Conservation (phyloP, 768 basidiomycete species). For the Mycena sanguinolenta region DNA sequence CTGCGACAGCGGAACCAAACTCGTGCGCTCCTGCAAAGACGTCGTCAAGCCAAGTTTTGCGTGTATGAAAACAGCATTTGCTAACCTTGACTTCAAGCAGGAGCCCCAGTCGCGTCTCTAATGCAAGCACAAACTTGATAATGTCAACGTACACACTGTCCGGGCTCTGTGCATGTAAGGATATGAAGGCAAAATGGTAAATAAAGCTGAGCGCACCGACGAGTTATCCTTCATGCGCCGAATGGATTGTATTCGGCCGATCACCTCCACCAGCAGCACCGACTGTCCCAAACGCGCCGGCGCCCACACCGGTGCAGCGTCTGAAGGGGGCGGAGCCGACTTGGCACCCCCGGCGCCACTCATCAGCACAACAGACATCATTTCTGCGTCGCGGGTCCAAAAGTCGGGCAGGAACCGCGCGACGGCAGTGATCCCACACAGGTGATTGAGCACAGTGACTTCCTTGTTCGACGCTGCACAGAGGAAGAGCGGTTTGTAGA, state of each 20-base stretch:
- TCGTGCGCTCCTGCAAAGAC: conserved; percentile 63
- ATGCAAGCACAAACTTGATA: conserved; percentile 61
- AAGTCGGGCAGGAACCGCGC: conserved; percentile 70
- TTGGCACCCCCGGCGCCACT: conserved; percentile 56
- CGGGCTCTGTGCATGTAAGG: conserved; percentile 40
- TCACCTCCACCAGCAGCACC: conserved; percentile 72
- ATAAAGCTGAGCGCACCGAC: conserved; percentile 44
- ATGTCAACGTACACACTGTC: conserved; percentile 49
- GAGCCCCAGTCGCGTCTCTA: conserved; percentile 70
- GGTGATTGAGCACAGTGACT: conserved; percentile 68
- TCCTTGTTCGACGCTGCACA: conserved; percentile 78
- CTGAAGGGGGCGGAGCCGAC: conserved; percentile 28
- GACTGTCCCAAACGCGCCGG: conserved; percentile 73
- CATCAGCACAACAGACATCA: conserved; percentile 80
- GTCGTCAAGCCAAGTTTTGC: background rate
- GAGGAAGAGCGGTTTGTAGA: conserved; percentile 80
- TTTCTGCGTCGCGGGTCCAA: conserved; percentile 79
- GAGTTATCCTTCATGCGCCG: conserved; percentile 57
- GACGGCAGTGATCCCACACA: conserved; percentile 66
- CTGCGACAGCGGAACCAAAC: conserved; percentile 66
- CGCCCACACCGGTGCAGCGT: conserved; percentile 52
- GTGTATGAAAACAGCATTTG: background rate
- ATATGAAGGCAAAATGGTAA: background rate
- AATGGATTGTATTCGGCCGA: conserved; percentile 61
- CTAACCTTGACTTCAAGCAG: conserved; percentile 71